Evolutionary conservation across 2,329 filamentous ascomycete species (phyloP).

Genomic region (Fusarium solani-melongenae): DNA sequence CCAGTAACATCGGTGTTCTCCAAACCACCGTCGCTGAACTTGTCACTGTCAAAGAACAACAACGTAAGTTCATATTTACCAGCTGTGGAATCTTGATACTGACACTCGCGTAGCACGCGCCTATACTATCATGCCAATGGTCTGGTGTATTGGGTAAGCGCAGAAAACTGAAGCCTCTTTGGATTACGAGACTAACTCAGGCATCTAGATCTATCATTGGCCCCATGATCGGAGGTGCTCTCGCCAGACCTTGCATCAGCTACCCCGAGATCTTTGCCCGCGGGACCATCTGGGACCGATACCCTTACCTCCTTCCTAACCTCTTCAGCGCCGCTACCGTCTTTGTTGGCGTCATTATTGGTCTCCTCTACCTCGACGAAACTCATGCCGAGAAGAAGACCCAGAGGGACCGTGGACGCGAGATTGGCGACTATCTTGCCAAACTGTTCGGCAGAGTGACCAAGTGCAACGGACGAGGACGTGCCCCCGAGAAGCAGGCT

Average conservation of each 20-base stretch:
- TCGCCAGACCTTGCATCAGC: conserved; percentile 86
- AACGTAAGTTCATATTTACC: conserved; percentile 68
- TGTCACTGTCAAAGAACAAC: conserved; percentile 91
- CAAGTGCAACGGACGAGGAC: conserved; percentile 49
- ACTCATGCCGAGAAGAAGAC: conserved; percentile 87
- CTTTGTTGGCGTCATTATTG: conserved; percentile 78
- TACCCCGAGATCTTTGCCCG: conserved; percentile 79
- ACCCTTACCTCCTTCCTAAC: conserved; percentile 92
- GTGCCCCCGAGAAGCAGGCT: conserved; percentile 68
- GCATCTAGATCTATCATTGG: conserved; percentile 83
- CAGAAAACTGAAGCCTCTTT: neutral
- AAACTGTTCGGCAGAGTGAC: conserved; percentile 51
- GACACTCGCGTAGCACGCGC: conserved; percentile 74
- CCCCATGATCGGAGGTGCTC: conserved; percentile 87
- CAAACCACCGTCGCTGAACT: conserved; percentile 96
- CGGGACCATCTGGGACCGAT: conserved; percentile 84
- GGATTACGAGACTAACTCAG: conserved; percentile 29
- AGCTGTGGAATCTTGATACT: conserved; percentile 20
- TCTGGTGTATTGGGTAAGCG: conserved; percentile 91
- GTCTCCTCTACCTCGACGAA: conserved; percentile 90
- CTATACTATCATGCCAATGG: conserved; percentile 97
- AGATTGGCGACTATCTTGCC: conserved; percentile 79
- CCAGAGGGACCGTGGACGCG: conserved; percentile 78
- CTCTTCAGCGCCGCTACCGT: conserved; percentile 88
- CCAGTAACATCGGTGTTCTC: conserved; percentile 90